Evolutionary conservation across 2,329 filamentous ascomycete genomes (phyloP).

Genomic region (Hymenoscyphus scutula): DNA sequence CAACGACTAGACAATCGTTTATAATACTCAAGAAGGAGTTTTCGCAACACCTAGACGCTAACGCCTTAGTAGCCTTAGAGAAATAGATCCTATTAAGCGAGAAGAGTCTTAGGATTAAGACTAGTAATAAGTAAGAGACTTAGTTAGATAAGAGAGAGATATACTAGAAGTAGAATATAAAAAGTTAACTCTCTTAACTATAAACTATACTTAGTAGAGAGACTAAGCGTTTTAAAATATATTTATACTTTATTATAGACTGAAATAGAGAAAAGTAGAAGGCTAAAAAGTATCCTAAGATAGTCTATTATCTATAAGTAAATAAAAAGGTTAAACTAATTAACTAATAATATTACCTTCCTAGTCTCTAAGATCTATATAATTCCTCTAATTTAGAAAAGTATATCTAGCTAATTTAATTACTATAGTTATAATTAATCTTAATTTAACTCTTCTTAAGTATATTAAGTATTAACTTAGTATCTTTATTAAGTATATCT

Average conservation of each 20-base stretch:
- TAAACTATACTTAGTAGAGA: background rate
- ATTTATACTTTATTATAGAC: too few species aligned
- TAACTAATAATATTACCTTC: background rate
- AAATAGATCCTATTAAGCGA: background rate
- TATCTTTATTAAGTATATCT: too few species aligned
- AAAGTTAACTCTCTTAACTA: background rate
- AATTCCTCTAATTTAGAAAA: too few species aligned
- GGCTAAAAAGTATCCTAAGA: background rate
- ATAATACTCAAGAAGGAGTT: constrained; percentile 4
- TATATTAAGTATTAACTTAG: too few species aligned
- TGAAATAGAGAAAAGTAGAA: too few species aligned
- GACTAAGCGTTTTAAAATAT: background rate
- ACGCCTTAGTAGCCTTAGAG: constrained; percentile 4
- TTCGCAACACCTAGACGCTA: constrained; percentile 6
- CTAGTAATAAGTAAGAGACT: constrained; percentile 2
- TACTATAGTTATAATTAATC: too few species aligned
- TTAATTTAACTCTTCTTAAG: too few species aligned
- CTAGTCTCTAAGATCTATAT: too few species aligned
- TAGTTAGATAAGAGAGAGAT: background rate
- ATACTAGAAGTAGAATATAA: background rate
- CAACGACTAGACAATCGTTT: constrained; percentile 2
- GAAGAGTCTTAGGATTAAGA: background rate
- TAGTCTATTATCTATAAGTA: background rate
- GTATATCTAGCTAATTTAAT: too few species aligned
- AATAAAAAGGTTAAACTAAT: background rate